Base-by-base conservation (phyloP, 495 filamentous ascomycete genomes). In the Penicillium malachiteum region DNA sequence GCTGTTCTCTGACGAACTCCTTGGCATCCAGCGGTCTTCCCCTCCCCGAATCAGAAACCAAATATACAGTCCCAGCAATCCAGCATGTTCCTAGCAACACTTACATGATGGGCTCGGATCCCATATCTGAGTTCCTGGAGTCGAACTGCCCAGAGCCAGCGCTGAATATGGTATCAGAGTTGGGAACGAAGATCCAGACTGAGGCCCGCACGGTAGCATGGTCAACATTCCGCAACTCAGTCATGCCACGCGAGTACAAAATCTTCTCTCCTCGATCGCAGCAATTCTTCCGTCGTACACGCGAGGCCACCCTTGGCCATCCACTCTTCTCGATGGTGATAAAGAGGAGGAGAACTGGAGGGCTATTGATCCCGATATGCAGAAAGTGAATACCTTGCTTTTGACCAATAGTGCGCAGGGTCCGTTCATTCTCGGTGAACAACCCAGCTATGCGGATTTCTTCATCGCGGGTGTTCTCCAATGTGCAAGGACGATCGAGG, bases 21-120 rank as follows among this genome's bases (percentile, higher is more conserved):
- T 26, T 4, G 2, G 4, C 21, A 3, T 53, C 45, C 26, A 65
- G 67, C 13, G 45, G 44, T 46, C 47, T 63, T 53, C 54, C 59
- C 41, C 38, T 60, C 47, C 50, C 65, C 6, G 61, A 54, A 37
- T 47, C 45, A n/a, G 54, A 62, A 43, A 18, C 18, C 40, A 74
- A 68, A 62, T 77, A 73, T 61, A 76, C 71, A 11, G 71, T 76
- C 49, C 73, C 73, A 6, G 57, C 69, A 11, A 75, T 76, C 61
- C 71, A 69, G 3, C 73, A 77, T 61, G 54, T 75, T 12, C 66
- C 70, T 34, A 74, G 56, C 41, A 70, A 71, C 58, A 75, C 58
- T 18, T 68, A 67, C 53, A 62, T 75, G n/a, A 75, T 76, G 69
- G 53, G 21, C 21, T 75, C 73, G 16, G 18, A 41, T 21, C 60